Evolutionary conservation across 768 basidiomycete species (phyloP), one percentile per base, ranked within the genome.

Genomic region (Mycena kentingensis): DNA sequence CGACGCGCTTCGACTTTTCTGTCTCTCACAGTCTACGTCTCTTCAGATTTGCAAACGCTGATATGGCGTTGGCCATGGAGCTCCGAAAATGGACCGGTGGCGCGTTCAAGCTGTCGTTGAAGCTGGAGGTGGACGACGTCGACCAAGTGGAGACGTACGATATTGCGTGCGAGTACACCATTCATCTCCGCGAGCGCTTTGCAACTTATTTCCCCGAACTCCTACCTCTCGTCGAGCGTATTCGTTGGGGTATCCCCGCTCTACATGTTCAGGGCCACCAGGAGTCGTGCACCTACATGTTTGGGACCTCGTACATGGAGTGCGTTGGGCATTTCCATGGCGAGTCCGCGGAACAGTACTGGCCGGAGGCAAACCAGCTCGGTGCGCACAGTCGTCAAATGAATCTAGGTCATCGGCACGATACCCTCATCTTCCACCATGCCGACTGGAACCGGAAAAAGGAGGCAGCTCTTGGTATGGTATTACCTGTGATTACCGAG

Each of bases 271-370:
- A 59, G 22, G 62, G 60, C 15, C 63, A 64, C 34, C 53, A 57
- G 22, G 61, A 63, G 8, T 55, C 60, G 2, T 64, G 61, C 46
- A 43, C 46, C 18, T 60, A 58, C 28, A 41, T 46, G 11, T 64
- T 46, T 37, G 63, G 57, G 7, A 56, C 58, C 4, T 55, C 52
- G 2, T 62, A 62, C 39, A 52, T 55, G 51, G 29, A 52, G 22
- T 49, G 60, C 32, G 36, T 54, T 16, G 66, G 63, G 2, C 51
- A 55, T n/a, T 65, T 58, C n/a, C 55, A 66, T 37, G 65, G 65
- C 3, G 65, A 67, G 51, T 34, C 36, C 16, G 53, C 57, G 12
- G 64, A 65, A 47, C 32, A 51, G 11, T 39, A 47, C 19, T 65
- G 64, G 64, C 38, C 60, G 2, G 46, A 46, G 26, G 21, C 49